Base-by-base conservation (phyloP, 164 flowering plant species). In the Aristolochia californica region DNA sequence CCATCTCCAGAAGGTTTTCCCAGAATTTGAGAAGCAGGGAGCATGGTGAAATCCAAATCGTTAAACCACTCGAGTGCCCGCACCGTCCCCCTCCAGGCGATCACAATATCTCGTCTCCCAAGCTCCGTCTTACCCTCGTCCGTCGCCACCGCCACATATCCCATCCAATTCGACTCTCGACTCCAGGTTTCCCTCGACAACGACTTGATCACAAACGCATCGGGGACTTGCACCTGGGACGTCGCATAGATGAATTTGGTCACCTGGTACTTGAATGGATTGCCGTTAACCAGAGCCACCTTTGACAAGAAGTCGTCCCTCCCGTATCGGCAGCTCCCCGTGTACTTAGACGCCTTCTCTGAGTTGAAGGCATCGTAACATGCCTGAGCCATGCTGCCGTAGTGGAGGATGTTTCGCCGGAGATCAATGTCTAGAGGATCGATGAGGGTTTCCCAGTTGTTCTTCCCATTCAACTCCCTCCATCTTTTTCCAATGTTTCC, bases 351-450 rank as follows among this genome's bases (percentile, higher is more conserved):
- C 0, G 11, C 54, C 43, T 50, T 67, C 53, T 74, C 70, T 0
- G 0, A 12, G 61, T 70, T 80, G 70, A 84, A 81, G 7, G 82
- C 44, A 34, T 80, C 78, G 15, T 64, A 65, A 17, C 67, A 48
- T 5, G 83, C 75, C 53, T 72, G 76, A 7, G 74, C 69, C 60
- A 55, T 53, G 16, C 75, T 78, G 2, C 85, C 83, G 18, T 78
- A 80, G 60, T 67, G 83, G 40, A 84, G 62, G 12, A 81, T 51
- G 66, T 61, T 72, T 27, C 58, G 71, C 0, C 95, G 74, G 45
- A 87, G 80, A 40, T 80, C 83, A 2, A 62, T 45, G 63, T 83
- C 76, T 0, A 80, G 76, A 27, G 96, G 95, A 13, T 83, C 79
- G 12, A 84, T 45, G 0, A 84, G 72, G 30, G 53, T 62, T 0